Evolutionary conservation across 2,329 filamentous ascomycete species (phyloP).

Genomic region (Exophiala phaeomuriformis): DNA sequence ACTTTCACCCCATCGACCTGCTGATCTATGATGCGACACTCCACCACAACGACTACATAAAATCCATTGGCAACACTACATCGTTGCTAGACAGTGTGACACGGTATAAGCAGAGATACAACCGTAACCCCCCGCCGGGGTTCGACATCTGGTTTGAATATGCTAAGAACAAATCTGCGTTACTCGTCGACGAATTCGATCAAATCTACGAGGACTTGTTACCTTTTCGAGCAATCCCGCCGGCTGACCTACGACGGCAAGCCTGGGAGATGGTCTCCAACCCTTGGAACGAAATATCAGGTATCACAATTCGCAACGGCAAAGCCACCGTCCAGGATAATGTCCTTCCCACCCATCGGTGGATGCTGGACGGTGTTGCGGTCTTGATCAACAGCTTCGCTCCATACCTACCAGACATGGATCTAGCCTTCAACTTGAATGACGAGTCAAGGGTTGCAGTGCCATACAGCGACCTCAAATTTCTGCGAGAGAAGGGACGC

Average conservation of each 20-base stretch:
- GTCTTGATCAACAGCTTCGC: conserved; percentile 50
- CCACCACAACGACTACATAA: conserved; percentile 45
- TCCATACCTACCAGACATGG: conserved; percentile 54
- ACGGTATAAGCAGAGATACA: conserved; percentile 48
- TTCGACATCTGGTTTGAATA: conserved; percentile 56
- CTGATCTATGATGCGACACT: conserved; percentile 46
- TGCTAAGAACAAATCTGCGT: conserved; percentile 45
- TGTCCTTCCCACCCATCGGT: conserved; percentile 49
- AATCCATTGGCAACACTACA: conserved; percentile 42
- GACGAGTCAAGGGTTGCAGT: conserved; percentile 53
- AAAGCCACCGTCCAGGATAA: conserved; percentile 44
- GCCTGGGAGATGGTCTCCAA: conserved; percentile 49
- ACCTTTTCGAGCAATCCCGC: conserved; percentile 49
- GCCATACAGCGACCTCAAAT: conserved; percentile 41
- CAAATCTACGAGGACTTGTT: conserved; percentile 51
- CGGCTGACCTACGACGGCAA: conserved; percentile 45
- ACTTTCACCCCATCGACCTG: conserved; percentile 49
- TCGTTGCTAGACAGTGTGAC: conserved; percentile 45
- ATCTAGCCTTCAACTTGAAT: conserved; percentile 56
- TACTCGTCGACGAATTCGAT: conserved; percentile 55
- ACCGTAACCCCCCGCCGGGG: conserved; percentile 50
- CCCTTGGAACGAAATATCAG: conserved; percentile 50
- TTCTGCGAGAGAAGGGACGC: conserved; percentile 32
- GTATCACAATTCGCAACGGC: conserved; percentile 50
- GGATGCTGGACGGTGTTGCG: conserved; percentile 51